Conservation (phyloP, 2,329 filamentous ascomycete species). For the Emmonsiellopsis sp. region DNA sequence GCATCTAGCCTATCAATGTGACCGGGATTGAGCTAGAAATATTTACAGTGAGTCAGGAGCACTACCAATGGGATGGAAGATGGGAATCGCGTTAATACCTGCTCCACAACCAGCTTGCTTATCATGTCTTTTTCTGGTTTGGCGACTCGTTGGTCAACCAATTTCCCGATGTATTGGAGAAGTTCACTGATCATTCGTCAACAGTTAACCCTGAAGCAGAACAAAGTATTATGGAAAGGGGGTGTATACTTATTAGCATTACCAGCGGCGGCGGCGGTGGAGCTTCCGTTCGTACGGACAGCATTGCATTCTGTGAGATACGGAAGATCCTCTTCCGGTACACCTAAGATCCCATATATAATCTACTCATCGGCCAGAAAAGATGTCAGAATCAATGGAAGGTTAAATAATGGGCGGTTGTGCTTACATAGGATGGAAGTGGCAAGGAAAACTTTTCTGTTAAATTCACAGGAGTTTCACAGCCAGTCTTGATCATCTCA, state of each 20-base stretch:
- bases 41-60: not conserved
- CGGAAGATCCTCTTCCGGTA: slow-evolving; percentile 39
- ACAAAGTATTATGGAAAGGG: not conserved
- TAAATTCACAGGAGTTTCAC: slow-evolving; percentile 34
- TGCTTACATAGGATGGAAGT: slow-evolving; percentile 37
- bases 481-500: slow-evolving; percentile 29
- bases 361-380: slow-evolving; percentile 21
- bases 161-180: slow-evolving; percentile 34
- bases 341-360: slow-evolving; percentile 43
- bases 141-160: slow-evolving; percentile 33
- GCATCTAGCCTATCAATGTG: slow-evolving; percentile 20
- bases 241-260: slow-evolving; percentile 32
- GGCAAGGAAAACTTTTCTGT: slow-evolving; percentile 40
- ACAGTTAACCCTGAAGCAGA: not conserved
- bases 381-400: not conserved
- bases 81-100: slow-evolving; percentile 6
- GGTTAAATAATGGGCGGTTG: not conserved
- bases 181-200: slow-evolving; percentile 25
- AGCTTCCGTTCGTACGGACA: slow-evolving; percentile 39
- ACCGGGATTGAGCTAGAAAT: slow-evolving; percentile 17
- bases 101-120: slow-evolving; percentile 27
- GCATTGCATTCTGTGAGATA: slow-evolving; percentile 39
- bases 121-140: slow-evolving; percentile 39
- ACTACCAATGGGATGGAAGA: not conserved
- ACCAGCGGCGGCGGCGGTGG: slow-evolving; percentile 38